Base-by-base conservation (phyloP, 2,329 filamentous ascomycete species). In the Colletotrichum gigasporum region DNA sequence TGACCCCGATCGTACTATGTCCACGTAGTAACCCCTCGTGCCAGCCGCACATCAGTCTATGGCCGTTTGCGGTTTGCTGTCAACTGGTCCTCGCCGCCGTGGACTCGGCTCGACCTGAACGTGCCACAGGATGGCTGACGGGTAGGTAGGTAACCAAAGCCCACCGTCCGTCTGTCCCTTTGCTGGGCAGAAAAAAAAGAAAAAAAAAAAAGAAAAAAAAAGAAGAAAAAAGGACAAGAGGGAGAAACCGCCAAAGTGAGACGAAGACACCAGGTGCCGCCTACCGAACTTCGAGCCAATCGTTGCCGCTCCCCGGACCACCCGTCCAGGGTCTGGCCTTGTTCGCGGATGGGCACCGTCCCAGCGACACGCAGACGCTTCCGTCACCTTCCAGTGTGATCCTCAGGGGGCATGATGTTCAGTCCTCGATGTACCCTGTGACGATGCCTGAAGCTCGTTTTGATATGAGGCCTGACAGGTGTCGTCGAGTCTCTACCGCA, bases 361-460 rank as follows among this genome's bases (percentile, higher is more conserved):
- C 48, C 56, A 55, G 58, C 48, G 57, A 65, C 57, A 52, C 58
- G 62, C 62, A 56, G 28, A 52, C 58, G 35, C 63, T 63, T 52
- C 58, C 58, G 47, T 57, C 44, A 45, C 63, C 50, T 37, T 56
- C 50, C 37, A 63, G 51, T 56, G 39, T 57, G 58, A 44, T 50
- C 28, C 56, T 54, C 61, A 48, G 41, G 48, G 24, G 30, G 12
- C n/a, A 41, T 30, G n/a, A 41, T n/a, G 24, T n/a, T 50, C 34
- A 8, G 24, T 42, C 55, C n/a, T 32, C 34, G 18, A 42, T 34
- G 35, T 58, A n/a, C 55, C 48, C 48, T 37, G 56, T 22, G 44
- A 8, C 14, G 11, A 28, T 20, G 14, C 18, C 10, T 18, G 42
- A 44, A 24, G 28, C 30, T 10, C 22, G 18, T 24, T 26, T 24